phyloP scores from a whole-genome alignment of 805 yeast species.

The Sugiyamaella valdiviana region DNA sequence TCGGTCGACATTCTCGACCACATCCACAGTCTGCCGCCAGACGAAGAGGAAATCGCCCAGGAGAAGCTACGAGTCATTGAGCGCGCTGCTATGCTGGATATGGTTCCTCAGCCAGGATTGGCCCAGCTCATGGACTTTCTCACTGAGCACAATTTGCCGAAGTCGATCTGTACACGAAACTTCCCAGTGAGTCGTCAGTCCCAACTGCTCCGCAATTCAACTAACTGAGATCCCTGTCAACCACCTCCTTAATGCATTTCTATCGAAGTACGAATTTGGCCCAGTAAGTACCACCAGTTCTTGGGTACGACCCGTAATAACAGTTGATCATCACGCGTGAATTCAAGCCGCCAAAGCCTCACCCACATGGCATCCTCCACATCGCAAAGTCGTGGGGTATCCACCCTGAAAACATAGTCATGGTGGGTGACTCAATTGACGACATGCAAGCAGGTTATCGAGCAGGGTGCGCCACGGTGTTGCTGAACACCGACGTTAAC shows the following conservation, averaged over 20 bases:
- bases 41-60: slow-evolving; percentile 40
- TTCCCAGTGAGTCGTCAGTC: slow-evolving; percentile 26
- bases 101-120: slow-evolving; percentile 47
- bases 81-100: slow-evolving; percentile 52
- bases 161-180: slow-evolving; percentile 62
- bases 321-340: slow-evolving; percentile 46
- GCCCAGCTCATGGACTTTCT: slow-evolving; percentile 36
- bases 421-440: slow-evolving; percentile 72
- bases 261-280: slow-evolving; percentile 40
- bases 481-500: slow-evolving; percentile 50
- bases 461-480: slow-evolving; percentile 58
- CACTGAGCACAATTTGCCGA: slow-evolving; percentile 32
- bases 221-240: slow-evolving; percentile 42
- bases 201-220: not conserved
- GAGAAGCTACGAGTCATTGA: slow-evolving; percentile 48
- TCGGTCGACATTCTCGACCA: slow-evolving; percentile 48
- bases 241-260: slow-evolving; percentile 41
- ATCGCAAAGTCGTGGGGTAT: slow-evolving; percentile 46
- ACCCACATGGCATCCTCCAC: slow-evolving; percentile 55
- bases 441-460: slow-evolving; percentile 57
- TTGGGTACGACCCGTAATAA: not conserved
- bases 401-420: slow-evolving; percentile 43
- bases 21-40: slow-evolving; percentile 40
- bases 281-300: slow-evolving; percentile 30
- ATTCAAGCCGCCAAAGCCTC: slow-evolving; percentile 63